Evolutionary conservation across 768 basidiomycete species (phyloP).

Genomic region (Leccinum uliginosum): DNA sequence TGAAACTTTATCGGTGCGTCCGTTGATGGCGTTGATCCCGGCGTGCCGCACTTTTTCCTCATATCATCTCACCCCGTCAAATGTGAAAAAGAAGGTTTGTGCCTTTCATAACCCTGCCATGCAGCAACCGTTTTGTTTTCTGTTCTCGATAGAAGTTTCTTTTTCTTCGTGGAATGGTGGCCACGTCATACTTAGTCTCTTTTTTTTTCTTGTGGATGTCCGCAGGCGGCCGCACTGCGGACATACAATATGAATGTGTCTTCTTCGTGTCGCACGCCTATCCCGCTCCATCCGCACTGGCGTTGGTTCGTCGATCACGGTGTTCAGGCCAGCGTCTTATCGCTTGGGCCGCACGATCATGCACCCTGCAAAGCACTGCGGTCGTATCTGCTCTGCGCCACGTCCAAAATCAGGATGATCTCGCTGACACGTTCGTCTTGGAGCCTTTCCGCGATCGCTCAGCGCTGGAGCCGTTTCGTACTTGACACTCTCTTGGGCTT

Average conservation of each 20-base stretch:
- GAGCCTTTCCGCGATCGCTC: conserved; percentile 9
- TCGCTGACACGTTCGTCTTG: conserved; percentile 2
- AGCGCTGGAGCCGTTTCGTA: conserved; percentile 1
- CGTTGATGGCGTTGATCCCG: conserved; percentile 27
- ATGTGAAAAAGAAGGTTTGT: conserved; percentile 23
- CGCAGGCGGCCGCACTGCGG: conserved; percentile 24
- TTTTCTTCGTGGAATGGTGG: conserved; percentile 16
- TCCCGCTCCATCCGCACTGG: neutral
- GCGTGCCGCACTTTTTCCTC: conserved; percentile 14
- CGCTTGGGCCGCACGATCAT: neutral
- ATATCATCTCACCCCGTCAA: conserved; percentile 11
- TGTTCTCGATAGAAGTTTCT: conserved; percentile 17
- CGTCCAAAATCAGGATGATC: conserved; percentile 7
- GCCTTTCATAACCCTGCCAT: conserved; percentile 5
- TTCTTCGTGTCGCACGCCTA: conserved; percentile 2
- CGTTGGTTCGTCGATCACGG: neutral
- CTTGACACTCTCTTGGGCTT: conserved; percentile 1
- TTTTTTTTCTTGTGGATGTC: conserved; percentile 2
- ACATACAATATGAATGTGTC: conserved; percentile 9
- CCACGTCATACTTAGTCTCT: conserved; percentile 16
- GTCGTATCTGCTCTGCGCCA: conserved; percentile 3
- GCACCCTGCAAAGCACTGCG: neutral
- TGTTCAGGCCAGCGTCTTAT: neutral
- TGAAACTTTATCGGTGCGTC: conserved; percentile 26
- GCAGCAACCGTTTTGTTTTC: neutral